Evolutionary conservation across 1,284 basidiomycete species (phyloP), one percentile per base, ranked within the genome.

Genomic region (Sanguinoderma infundibulare): DNA sequence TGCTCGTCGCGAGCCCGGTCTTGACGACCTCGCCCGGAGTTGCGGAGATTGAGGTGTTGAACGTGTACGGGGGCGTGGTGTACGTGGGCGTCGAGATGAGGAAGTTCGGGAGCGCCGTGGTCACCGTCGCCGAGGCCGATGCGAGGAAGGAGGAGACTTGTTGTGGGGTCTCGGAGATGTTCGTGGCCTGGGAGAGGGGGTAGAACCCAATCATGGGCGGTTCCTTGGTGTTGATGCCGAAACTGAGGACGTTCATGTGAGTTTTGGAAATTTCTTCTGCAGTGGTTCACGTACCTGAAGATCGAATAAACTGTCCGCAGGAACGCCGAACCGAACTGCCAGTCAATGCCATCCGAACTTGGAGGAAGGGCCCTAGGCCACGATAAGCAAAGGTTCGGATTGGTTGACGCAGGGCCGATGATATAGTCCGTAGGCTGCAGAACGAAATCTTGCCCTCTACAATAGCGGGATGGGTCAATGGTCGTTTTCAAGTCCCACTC

Each of bases 391-490:
- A 94, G 76, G 53, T 83, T 80, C 0, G 90, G 86, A 66, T 89
- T 82, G 8, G 85, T 84, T 22, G 79, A 77, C 2, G 89, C 82
- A 42, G 87, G 88, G 8, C 92, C 93, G 61, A 94, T 90, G 53
- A 96, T 77, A 74, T 93, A 96, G 70, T 96, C 94, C 1, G 85
- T 86, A 1, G 94, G 94, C 63, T 91, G 85, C 14, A 96, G 76
- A 0, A 85, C 83, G 67, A 89, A 87, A 56, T 85, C 87, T 38
- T 76, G 75, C 5, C 77, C 76, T 1, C 89, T 91, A 63, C 12
- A 34, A 2, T n/a, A 22, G 17, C 12, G 3, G 17, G 17, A 17
- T 30, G 12, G 9, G 2, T 56, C 9, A 53, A n/a, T n/a, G n/a
- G n/a, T n/a, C n/a, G n/a, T n/a, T n/a, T n/a, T n/a, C n/a, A n/a